Percentiles rank a stretch among this genome's conserved stretches.
phyloP scores from a whole-genome alignment of 2,329 filamentous ascomycete genomes.

The Aureobasidium leucospermi region DNA sequence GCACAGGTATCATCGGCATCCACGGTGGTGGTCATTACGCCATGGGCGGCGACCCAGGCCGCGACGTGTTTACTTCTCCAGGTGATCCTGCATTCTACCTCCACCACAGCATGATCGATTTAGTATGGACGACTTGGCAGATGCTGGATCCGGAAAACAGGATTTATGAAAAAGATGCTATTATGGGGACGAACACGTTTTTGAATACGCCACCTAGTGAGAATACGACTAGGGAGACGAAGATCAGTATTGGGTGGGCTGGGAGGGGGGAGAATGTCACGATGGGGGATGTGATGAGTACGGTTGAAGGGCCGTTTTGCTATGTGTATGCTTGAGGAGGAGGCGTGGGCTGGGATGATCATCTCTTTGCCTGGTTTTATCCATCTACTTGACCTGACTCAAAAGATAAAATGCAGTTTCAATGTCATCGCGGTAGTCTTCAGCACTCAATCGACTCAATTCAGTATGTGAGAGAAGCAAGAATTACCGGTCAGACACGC shows the following conservation, averaged over 20 bases:
- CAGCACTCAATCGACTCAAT: too few relatives aligned
- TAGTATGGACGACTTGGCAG: constrained; percentile 44
- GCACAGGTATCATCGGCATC: constrained; percentile 22
- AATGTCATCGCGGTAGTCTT: too few relatives aligned
- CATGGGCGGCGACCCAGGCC: constrained; percentile 37
- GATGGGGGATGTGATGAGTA: constrained; percentile 31
- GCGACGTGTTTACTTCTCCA: constrained; percentile 35
- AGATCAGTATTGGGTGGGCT: constrained; percentile 29
- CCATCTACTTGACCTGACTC: too few relatives aligned
- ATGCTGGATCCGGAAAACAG: constrained; percentile 32
- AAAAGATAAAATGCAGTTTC: too few relatives aligned
- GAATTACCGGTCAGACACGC: too few relatives aligned
- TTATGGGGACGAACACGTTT: constrained; percentile 38
- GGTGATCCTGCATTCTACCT: constrained; percentile 40
- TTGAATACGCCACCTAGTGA: constrained; percentile 35
- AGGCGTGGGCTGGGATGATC: too few relatives aligned
- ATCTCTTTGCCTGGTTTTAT: too few relatives aligned
- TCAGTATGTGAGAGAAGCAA: too few relatives aligned
- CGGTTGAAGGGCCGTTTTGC: constrained; percentile 38
- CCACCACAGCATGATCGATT: constrained; percentile 42
- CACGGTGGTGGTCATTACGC: constrained; percentile 40
- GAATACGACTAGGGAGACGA: constrained; percentile 35
- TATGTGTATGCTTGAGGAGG: constrained; percentile 30
- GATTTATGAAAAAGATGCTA: constrained; percentile 28
- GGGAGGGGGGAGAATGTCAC: constrained; percentile 28